These are phyloP conservation scores for Blastocystis sp. DNA, from an alignment of 352 stramenopile genomes.

Conservation along the genomic window DNA sequence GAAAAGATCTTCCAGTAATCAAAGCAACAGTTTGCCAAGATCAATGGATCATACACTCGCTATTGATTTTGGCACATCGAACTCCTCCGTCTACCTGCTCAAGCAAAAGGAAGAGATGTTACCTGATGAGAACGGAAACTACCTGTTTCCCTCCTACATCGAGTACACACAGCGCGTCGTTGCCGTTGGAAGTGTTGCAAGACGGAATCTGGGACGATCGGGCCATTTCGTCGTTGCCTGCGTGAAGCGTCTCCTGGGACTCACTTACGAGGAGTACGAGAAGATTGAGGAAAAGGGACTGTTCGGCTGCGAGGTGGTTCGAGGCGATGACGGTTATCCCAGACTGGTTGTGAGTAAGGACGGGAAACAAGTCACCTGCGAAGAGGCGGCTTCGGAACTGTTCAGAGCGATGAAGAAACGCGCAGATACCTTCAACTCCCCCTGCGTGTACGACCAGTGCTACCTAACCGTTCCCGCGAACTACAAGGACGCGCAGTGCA, in stretches of 20 bases:
- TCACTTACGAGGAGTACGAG: conserved; percentile 21
- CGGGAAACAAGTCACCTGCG: background rate
- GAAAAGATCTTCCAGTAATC: no score
- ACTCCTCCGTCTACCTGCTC: conserved; percentile 16
- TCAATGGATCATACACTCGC: conserved; percentile 54
- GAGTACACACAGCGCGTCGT: background rate
- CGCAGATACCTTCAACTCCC: background rate
- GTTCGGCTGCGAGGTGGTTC: conserved; percentile 53
- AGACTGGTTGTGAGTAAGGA: conserved; percentile 21
- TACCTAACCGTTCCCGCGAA: conserved; percentile 58
- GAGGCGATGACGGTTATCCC: conserved; percentile 48
- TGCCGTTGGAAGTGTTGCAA: conserved; percentile 23
- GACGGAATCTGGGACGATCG: conserved; percentile 1
- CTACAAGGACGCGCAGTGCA: conserved; percentile 30
- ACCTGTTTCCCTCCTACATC: conserved; percentile 55
- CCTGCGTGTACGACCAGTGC: background rate
- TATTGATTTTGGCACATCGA: conserved; percentile 67
- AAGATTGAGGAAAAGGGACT: conserved; percentile 34
- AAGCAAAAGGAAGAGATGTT: conserved; percentile 15
- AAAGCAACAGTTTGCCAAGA: no score
- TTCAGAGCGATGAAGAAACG: conserved; percentile 54
- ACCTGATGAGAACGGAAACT: conserved; percentile 8
- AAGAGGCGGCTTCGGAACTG: conserved; percentile 32
- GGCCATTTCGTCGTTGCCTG: conserved; percentile 19
- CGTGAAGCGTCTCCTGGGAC: conserved; percentile 45